Base-by-base conservation (phyloP, 306 rosid genomes). In the Prunus salicina region DNA sequence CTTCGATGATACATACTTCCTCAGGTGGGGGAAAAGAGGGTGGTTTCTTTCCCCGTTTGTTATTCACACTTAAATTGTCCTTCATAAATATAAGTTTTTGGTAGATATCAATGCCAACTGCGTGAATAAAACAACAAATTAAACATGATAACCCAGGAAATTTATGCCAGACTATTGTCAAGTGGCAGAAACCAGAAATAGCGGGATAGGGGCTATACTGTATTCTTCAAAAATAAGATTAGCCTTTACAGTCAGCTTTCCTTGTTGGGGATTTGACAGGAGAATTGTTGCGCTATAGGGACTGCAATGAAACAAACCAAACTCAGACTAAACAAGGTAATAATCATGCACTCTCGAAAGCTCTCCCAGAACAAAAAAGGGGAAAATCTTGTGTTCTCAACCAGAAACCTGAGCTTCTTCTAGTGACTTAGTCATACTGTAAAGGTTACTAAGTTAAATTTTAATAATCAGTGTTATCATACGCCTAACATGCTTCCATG, bases 71-170 rank as follows among this genome's bases (percentile, higher is more conserved):
- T 65, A 82, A 66, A 69, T 77, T 85, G 75, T 78, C 93, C 79
- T 81, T 85, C 76, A 66, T 79, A 78, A 92, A 71, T 67, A 78
- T 63, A 63, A 90, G 82, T 71, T 85, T 91, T 71, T 82, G 93
- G 86, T 74, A 89, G 75, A 89, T 76, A 87, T 95, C 98, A 82
- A 95, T 84, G 60, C 98, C 98, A 88, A 95, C 98, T 95, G 80
- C 72, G 80, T 67, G 68, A 74, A 68, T 18, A 53, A 87, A 79
- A 58, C 46, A 45, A 64, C 19, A 72, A 64, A 63, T 32, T 60
- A 51, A 73, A 60, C 64, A 24, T 20, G 27, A 66, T 16, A 64
- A 72, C 72, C 57, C 67, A 22, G 49, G 67, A 60, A 75, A 41
- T 65, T 58, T 71, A 68, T 57, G 38, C 52, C 65, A 74, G 55